Base-by-base conservation (phyloP, 2,329 filamentous ascomycete species). In the Phialophora macrospora region DNA sequence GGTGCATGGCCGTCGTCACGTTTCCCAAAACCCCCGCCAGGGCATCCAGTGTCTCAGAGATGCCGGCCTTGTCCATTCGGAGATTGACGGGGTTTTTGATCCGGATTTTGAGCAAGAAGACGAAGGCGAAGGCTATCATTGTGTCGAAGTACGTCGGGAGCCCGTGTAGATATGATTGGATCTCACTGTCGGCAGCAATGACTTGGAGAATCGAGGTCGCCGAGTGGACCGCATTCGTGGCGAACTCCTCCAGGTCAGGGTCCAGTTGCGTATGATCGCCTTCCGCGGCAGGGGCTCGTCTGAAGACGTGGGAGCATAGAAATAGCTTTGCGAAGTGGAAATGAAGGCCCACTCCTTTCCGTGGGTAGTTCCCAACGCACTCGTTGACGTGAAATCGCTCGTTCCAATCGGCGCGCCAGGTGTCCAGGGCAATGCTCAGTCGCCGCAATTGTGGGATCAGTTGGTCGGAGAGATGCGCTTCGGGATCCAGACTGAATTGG, bases 401-500 rank as follows among this genome's bases (percentile, higher is more conserved):
- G 73, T 75, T 79, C 81, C 81, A 83, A 26, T 81, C 77, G 3
- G 81, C 77, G 64, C 81, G 80, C 83, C 82, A 84, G 61, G 83
- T 80, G 72, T 84, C 82, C 20, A 85, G 75, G 2, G 77, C 75
- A 20, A 83, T 76, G 62, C 80, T 79, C 67, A 78, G 77, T 46
- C 78, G 75, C 9, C 78, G 73, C 54, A 80, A 66, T 46, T 67
- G 66, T 3, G 68, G 65, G 61, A 87, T 84, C 11, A 81, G 77
- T 41, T 82, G 79, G 62, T 85, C 84, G 1, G 81, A 80, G n/a
- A 82, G 77, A 0, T 83, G 82, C 6, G 87, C 76, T 0, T 81
- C 78, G 28, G 85, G 80, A 17, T 84, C 84, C 0, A 81, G 81
- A 0, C 85, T 84, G 64, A 88, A 87, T 0, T 84, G 86, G 77